These are phyloP conservation scores for Saccharum officinarum DNA, from an alignment of 176 grass and related monocot genomes.

Conservation along the genomic window DNA sequence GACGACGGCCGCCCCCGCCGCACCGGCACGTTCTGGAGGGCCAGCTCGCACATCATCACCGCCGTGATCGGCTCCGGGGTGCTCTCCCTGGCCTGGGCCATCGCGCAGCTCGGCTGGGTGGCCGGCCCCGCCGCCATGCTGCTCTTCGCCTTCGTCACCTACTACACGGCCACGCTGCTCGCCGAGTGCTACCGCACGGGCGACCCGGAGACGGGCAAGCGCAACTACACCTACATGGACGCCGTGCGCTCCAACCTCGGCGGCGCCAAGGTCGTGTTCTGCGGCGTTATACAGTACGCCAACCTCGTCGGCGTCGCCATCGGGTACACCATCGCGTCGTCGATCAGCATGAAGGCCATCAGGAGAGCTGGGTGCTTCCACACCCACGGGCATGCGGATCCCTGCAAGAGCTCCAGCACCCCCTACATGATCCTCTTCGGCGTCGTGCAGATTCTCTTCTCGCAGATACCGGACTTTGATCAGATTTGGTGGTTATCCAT, in stretches of 20 bases:
- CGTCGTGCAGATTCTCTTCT: constrained; percentile 42
- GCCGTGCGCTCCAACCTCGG: constrained; percentile 31
- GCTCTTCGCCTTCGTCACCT: too few species aligned
- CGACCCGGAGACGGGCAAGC: too few species aligned
- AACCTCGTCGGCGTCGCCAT: constrained; percentile 52
- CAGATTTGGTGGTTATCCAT: constrained; percentile 51
- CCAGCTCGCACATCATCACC: too few species aligned
- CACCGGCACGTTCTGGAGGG: neutral
- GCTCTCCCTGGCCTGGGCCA: too few species aligned
- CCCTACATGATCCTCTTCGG: constrained; percentile 60
- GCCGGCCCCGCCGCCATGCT: too few species aligned
- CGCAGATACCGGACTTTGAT: constrained; percentile 47
- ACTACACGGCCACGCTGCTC: too few species aligned
- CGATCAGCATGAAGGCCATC: constrained; percentile 52
- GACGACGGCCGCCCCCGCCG: constrained; percentile 52
- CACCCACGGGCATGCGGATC: neutral
- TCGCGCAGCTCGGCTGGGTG: too few species aligned
- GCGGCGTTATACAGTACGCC: constrained; percentile 54
- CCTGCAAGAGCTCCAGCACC: constrained; percentile 36
- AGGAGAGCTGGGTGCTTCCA: constrained; percentile 41
- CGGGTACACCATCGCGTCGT: constrained; percentile 47
- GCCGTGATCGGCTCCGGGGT: too few species aligned
- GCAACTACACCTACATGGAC: too few species aligned
- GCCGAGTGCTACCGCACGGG: too few species aligned
- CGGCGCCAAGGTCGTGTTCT: constrained; percentile 34